A percentile compares a stretch with the other conserved stretches of the same genome.
These are phyloP conservation scores for Catharanthus roseus DNA, from an alignment of 257 asterid species.

Conservation along the genomic window DNA sequence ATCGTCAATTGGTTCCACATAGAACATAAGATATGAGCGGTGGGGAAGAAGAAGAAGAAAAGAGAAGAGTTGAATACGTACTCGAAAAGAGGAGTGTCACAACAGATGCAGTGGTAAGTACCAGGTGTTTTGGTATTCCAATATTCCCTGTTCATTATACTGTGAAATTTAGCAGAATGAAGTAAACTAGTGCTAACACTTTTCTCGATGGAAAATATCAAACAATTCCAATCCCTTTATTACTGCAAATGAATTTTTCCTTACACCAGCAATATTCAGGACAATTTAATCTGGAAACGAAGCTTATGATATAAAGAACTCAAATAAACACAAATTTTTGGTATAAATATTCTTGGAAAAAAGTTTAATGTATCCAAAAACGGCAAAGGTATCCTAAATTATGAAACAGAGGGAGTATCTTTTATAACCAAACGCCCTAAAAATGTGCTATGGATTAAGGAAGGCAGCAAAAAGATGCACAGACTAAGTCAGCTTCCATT, in stretches of 20 bases:
- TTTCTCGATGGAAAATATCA: background rate
- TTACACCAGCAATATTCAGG: background rate
- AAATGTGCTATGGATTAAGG: background rate
- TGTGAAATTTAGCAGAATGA: background rate
- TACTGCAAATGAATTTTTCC: background rate
- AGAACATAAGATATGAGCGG: too few species aligned
- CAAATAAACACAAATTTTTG: too few species aligned
- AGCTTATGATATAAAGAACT: background rate
- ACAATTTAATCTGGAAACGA: background rate
- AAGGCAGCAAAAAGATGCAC: background rate
- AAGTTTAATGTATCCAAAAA: too few species aligned
- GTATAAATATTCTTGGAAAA: too few species aligned
- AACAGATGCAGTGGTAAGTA: slow-evolving; percentile 82
- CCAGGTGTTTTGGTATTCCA: slow-evolving; percentile 84
- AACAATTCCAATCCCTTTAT: background rate
- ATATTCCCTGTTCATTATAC: slow-evolving; percentile 55
- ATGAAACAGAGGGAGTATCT: too few species aligned
- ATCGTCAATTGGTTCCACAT: background rate
- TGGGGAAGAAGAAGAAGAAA: too few species aligned
- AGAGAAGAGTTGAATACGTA: slow-evolving; percentile 21
- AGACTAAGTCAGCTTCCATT: background rate
- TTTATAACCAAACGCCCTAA: background rate
- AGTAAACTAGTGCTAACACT: background rate
- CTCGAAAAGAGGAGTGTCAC: slow-evolving; percentile 87
- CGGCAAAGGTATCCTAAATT: too few species aligned